Evolutionary conservation across 2,329 filamentous ascomycete genomes (phyloP), one percentile per base, ranked within the genome.

Genomic region (Sclerotinia minor): DNA sequence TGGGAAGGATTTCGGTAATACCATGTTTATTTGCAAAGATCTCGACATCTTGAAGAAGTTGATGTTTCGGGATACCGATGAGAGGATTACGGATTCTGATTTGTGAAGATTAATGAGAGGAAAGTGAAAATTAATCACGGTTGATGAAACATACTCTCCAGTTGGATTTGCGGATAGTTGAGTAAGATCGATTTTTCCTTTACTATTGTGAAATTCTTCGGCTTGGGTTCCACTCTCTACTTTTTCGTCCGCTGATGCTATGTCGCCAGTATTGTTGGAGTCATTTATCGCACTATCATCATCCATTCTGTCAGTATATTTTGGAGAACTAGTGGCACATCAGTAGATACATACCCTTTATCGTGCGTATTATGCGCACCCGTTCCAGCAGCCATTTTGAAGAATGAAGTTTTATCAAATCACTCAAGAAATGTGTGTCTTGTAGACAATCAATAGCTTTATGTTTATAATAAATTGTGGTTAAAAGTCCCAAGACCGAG

Each of bases 21-120:
- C 82, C 82, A 72, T 90, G 85, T 50, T 83, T 79, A 15, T 80
- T 79, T 47, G 87, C 88, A 73, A 91, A 92, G 21, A 80, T 80
- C 67, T 86, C 81, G 52, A 88, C 88, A 67, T 87, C 79, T 58
- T 75, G 74, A 63, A 87, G 78, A 11, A 88, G 81, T 72, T 79
- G 77, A 61, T 79, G 81, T 67, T 76, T 81, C 5, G 85, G 80
- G 67, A 87, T 81, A 45, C 85, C 85, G 38, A 83, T 79, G 19
- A 90, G 79, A 26, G 84, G 84, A 71, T 87, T 87, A 64, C 80
- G 79, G 73, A 86, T 83, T 71, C 38, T 41, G 15, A 41, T 13
- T 41, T 41, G 38, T 41, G 38, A 41, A 41, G 29, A 15, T 44
- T 0, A 35, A 41, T 65, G 24, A 65, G 41, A 32, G 3, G 15